Conservation (phyloP, 192 early-diverging fungal species). For the Gamsiella multidivaricata region DNA sequence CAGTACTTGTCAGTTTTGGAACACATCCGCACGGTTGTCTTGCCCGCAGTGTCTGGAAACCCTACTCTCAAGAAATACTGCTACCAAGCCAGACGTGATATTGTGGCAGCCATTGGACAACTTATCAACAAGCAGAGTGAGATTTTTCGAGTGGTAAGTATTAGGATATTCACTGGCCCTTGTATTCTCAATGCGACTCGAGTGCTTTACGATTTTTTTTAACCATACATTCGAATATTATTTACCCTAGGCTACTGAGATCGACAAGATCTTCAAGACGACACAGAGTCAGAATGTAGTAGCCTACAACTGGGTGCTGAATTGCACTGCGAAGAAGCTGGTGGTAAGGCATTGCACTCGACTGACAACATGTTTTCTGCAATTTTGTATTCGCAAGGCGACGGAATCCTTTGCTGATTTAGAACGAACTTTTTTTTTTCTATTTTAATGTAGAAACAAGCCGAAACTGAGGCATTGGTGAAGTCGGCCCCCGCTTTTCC, state of each 20-base stretch:
- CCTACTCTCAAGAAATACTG: conserved; percentile 31
- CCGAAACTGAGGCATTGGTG: conserved; percentile 74
- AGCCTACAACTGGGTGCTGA: conserved; percentile 63
- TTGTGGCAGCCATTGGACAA: conserved; percentile 60
- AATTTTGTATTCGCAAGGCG: background rate
- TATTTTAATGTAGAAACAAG: conserved; percentile 66
- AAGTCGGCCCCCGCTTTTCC: conserved; percentile 69
- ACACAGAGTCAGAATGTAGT: conserved; percentile 20
- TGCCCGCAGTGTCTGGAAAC: conserved; percentile 48
- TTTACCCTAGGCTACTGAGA: conserved; percentile 31
- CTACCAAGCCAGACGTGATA: conserved; percentile 27
- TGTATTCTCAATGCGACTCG: conserved; percentile 15
- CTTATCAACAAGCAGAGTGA: conserved; percentile 52
- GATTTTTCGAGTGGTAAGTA: conserved; percentile 59
- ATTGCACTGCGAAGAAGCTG: conserved; percentile 65
- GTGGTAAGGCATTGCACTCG: conserved; percentile 66
- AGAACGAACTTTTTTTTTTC: background rate
- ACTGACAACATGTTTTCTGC: background rate
- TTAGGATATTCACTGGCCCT: too few relatives aligned
- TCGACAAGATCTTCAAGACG: conserved; percentile 33
- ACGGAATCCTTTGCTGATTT: too few relatives aligned
- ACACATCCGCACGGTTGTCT: conserved; percentile 52
- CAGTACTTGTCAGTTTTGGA: conserved; percentile 40
- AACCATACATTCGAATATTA: too few relatives aligned
- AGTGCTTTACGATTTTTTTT: too few relatives aligned